phyloP scores from a whole-genome alignment of 768 basidiomycete species.

The Hirschioporus abietinus region DNA sequence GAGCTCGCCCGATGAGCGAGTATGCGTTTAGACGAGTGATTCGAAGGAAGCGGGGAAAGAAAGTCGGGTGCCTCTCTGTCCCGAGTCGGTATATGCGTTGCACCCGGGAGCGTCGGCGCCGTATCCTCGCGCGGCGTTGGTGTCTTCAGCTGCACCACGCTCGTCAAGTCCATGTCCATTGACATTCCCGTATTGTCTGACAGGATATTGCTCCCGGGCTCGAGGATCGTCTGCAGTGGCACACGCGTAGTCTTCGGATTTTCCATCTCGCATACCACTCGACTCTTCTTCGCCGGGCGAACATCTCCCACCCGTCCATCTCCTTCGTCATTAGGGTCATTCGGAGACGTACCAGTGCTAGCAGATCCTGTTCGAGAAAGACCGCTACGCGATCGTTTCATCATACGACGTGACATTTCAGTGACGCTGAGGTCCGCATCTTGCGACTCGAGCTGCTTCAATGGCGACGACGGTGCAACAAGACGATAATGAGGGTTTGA shows the following conservation, averaged over 20 bases:
- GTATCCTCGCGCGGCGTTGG: neutral
- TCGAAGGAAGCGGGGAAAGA: neutral
- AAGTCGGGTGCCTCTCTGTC: neutral
- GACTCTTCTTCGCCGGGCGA: constrained; percentile 1
- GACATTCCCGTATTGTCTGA: neutral
- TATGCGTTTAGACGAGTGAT: neutral
- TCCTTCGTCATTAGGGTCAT: neutral
- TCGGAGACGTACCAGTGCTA: constrained; percentile 1
- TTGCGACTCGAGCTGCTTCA: neutral
- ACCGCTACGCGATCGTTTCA: neutral
- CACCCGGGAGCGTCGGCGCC: neutral
- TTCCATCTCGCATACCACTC: neutral
- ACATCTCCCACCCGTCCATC: neutral
- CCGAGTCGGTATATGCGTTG: neutral
- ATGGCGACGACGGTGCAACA: neutral
- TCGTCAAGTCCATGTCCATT: neutral
- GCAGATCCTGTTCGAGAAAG: neutral
- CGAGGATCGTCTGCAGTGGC: constrained; percentile 2
- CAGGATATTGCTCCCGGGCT: neutral
- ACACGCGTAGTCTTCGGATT: neutral
- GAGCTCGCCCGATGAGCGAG: neutral
- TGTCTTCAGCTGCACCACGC: neutral
- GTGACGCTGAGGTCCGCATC: neutral
- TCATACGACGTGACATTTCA: constrained; percentile 4
- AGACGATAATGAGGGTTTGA: neutral